Evolutionary conservation across 495 filamentous ascomycete genomes (phyloP), one percentile per base, ranked within the genome.

Genomic region (Lichenothelia convexa): DNA sequence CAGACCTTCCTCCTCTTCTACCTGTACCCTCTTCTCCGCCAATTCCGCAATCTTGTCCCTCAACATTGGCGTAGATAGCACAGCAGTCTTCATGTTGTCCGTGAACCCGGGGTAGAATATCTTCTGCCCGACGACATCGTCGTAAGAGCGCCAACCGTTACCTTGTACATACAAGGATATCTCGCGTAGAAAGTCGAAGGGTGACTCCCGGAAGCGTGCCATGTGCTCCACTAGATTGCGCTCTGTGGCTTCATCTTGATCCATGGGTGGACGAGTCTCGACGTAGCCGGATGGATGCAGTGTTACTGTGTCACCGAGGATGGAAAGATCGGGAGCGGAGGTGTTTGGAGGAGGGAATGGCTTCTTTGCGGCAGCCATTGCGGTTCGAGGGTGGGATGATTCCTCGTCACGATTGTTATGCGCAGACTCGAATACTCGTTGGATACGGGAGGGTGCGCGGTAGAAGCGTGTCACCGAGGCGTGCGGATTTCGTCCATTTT

Each of bases 101-200:
- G 73, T 73, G 57, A 92, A 97, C 13, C 89, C 89, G 4, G 75
- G 59, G 53, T 94, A 95, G 63, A 85, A 95, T 23, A 94, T 76
- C 0, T 82, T 80, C 54, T 93, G 87, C 9, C 89, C 89, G 44
- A 94, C 72, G 43, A 82, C 66, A 36, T 79, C 63, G 54, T 94
- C 82, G 62, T 97, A 97, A 41, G 78, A 78, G 36, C 89, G 74
- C 89, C 89, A 97, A 37, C 83, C 85, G 3, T 77, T 77, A 35
- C 89, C 89, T 4, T 78, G 82, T 43, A 93, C 77, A 55, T 94
- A 80, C 30, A 91, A 62, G 37, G 75, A 81, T 41, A 95, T 76
- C 62, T 97, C 87, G 39, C 85, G 79, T 21, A 97, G 72, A 56
- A 93, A 94, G 39, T 82, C 78, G 49, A 75, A 56, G 12, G 71